phyloP scores from a whole-genome alignment of 345 rosid species.

The Gossypium mustelinum region DNA sequence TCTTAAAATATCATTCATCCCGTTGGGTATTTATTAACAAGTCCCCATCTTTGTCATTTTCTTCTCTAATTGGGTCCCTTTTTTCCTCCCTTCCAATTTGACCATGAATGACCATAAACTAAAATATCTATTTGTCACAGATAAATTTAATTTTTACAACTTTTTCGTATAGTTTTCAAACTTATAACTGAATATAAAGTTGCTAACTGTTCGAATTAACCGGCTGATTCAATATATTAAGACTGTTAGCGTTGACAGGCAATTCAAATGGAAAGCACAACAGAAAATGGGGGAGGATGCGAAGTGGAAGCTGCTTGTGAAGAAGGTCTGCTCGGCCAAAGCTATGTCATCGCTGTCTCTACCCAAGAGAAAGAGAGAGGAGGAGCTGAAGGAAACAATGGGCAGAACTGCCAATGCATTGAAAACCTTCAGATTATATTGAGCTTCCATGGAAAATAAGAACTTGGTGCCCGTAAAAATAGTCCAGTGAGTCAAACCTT shows the following conservation, averaged over 20 bases:
- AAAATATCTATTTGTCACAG: no score
- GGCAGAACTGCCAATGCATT: constrained; percentile 13
- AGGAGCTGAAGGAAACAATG: constrained; percentile 22
- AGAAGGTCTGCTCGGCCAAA: constrained; percentile 65
- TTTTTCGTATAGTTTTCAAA: no score
- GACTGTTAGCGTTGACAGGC: constrained; percentile 35
- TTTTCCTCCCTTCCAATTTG: neutral
- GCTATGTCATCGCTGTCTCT: constrained; percentile 49
- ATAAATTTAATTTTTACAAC: no score
- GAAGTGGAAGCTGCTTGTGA: constrained; percentile 68
- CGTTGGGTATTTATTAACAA: neutral
- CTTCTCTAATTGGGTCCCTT: neutral
- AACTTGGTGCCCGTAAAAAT: neutral
- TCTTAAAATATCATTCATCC: neutral
- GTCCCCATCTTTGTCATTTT: constrained; percentile 9
- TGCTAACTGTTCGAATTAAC: no score
- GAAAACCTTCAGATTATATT: constrained; percentile 14
- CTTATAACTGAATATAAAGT: no score
- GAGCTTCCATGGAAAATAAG: neutral
- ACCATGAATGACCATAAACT: neutral
- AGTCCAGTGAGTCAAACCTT: neutral
- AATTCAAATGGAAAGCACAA: constrained; percentile 51
- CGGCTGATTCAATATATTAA: no score
- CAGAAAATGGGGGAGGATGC: constrained; percentile 43
- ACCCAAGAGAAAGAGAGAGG: constrained; percentile 51